Conservation (phyloP, 306 rosid species). For the Prunus mira region DNA sequence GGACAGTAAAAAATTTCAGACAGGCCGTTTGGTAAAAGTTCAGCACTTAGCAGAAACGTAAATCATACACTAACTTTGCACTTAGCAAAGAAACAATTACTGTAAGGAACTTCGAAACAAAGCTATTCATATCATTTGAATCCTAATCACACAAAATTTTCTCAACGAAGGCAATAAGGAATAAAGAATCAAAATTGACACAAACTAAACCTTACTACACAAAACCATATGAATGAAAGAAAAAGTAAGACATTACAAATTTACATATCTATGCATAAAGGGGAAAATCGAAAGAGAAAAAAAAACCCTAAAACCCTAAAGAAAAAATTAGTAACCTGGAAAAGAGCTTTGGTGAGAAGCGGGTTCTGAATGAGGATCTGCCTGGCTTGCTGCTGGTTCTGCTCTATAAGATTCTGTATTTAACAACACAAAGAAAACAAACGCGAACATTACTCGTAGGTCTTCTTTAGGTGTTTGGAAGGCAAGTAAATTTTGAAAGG, state of each 20-base stretch:
- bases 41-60: not conserved
- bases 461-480: not conserved
- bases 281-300: not conserved
- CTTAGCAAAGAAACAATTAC: not conserved
- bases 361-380: constrained; percentile 96
- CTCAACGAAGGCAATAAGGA: not conserved
- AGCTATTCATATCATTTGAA: not conserved
- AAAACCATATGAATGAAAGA: not conserved
- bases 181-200: not conserved
- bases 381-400: constrained; percentile 90
- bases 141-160: constrained; percentile 11
- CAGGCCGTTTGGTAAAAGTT: not conserved
- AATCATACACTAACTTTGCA: not conserved
- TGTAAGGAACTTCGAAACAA: not conserved
- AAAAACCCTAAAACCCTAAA: constrained; percentile 11
- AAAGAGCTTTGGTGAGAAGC: constrained; percentile 82
- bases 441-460: constrained; percentile 9
- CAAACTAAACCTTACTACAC: constrained; percentile 15
- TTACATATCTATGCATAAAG: not conserved
- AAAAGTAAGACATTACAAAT: not conserved
- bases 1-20: not conserved
- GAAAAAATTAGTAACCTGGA: constrained; percentile 54
- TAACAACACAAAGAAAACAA: not conserved
- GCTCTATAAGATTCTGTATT: constrained; percentile 69
- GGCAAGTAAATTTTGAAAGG: not conserved